Percentiles rank a stretch among this genome's conserved stretches.
These are phyloP conservation scores for Paxillus ammoniavirescens DNA, from an alignment of 768 basidiomycete genomes.

Conservation along the genomic window DNA sequence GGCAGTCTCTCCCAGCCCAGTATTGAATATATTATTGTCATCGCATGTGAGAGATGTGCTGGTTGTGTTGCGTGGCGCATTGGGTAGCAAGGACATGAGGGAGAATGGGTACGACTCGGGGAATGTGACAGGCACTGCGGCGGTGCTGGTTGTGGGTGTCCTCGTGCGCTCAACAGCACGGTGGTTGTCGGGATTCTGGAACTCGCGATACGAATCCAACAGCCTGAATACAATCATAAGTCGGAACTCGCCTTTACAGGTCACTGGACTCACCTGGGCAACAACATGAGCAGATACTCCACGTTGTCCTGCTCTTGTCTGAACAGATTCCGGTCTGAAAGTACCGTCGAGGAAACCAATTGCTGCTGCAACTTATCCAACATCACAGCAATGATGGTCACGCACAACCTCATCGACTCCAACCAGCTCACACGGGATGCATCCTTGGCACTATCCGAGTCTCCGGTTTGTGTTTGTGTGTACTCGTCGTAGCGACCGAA, in stretches of 20 bases:
- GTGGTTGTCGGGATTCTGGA: conserved; percentile 63
- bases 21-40: conserved; percentile 58
- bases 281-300: conserved; percentile 75
- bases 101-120: conserved; percentile 95
- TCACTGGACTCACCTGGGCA: conserved; percentile 66
- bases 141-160: conserved; percentile 55
- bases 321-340: conserved; percentile 57
- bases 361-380: conserved; percentile 85
- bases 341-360: conserved; percentile 63
- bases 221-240: conserved; percentile 46
- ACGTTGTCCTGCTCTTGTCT: conserved; percentile 90
- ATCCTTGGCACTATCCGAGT: conserved; percentile 67
- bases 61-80: conserved; percentile 43
- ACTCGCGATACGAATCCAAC: conserved; percentile 85
- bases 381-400: conserved; percentile 87
- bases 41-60: conserved; percentile 42
- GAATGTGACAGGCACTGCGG: conserved; percentile 74
- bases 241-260: neutral
- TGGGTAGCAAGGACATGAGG: conserved; percentile 66
- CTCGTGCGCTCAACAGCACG: conserved; percentile 69
- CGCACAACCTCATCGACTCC: conserved; percentile 85
- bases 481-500: conserved; percentile 92
- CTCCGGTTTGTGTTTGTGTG: conserved; percentile 56
- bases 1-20: conserved; percentile 81
- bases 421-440: conserved; percentile 83